phyloP scores from a whole-genome alignment of 495 filamentous ascomycete species.

The Penicillium pulvis region DNA sequence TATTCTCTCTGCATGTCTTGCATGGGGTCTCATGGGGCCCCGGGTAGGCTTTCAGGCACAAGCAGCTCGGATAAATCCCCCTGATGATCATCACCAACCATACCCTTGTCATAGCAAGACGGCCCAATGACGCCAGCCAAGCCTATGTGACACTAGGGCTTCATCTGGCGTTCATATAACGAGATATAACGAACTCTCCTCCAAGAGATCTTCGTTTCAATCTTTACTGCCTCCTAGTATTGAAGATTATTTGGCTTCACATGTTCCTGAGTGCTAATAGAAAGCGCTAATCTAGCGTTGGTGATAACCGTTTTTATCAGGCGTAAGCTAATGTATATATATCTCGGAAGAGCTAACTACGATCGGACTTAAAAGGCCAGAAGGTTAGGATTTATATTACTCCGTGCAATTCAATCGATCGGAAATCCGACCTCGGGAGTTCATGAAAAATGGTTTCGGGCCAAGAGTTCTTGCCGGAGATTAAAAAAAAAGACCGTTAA shows the following conservation, averaged over 20 bases:
- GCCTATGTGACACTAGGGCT: not conserved
- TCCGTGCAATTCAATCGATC: not conserved
- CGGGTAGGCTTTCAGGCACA: constrained; percentile 5
- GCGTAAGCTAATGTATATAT: too few species aligned
- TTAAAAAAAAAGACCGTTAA: not conserved
- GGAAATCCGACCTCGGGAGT: not conserved
- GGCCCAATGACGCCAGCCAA: not conserved
- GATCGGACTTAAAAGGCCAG: not conserved
- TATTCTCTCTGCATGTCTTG: constrained; percentile 4
- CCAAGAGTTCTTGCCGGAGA: not conserved
- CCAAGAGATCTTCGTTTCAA: too few species aligned
- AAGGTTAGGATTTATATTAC: not conserved
- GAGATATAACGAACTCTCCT: too few species aligned
- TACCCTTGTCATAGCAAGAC: not conserved
- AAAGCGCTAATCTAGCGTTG: too few species aligned
- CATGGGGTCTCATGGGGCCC: constrained; percentile 1
- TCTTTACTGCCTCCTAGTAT: too few species aligned
- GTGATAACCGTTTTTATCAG: too few species aligned
- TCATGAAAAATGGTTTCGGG: not conserved
- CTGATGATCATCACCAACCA: not conserved
- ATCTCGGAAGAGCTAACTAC: not conserved
- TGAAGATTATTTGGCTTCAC: too few species aligned
- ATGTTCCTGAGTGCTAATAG: too few species aligned
- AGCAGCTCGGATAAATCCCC: not conserved
- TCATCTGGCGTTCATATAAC: too few species aligned